Evolutionary conservation across 2,329 filamentous ascomycete species (phyloP), one percentile per base, ranked within the genome.

Genomic region (Neoscytalidium dimidiatum): DNA sequence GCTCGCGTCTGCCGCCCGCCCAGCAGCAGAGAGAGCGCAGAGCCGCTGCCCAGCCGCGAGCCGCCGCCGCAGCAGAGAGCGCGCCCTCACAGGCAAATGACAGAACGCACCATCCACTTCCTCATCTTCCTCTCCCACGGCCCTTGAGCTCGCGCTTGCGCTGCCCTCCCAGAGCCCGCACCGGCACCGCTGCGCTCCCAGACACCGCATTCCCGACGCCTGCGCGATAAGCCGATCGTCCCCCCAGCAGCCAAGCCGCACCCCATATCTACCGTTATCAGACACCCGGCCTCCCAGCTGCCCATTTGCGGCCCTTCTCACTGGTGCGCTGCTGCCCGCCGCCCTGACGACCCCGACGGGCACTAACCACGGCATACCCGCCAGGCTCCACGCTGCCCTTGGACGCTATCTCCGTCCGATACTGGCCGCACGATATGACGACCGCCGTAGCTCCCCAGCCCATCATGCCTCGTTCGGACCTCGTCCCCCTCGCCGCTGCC

Each of bases 361-460:
- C 53, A 52, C 56, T 61, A 65, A 61, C 51, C 44, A 51, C 44
- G 51, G 44, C 38, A 44, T 46, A 64, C 52, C 62, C 51, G 52
- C n/a, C 61, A 64, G 62, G 51, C 51, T 53, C 62, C 51, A 56
- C 28, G 43, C 63, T 51, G 53, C 21, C 31, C 51, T 49, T 49
- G 53, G 13, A 14, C 38, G 38, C 49, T 60, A 65, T 65, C 63
- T 65, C 63, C 63, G 63, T 65, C 63, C 63, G 63, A 48, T 56
- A 61, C 53, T 53, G 33, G 46, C 58, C 58, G 43, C 51, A 64
- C 62, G 70, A 75, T 72, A 82, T 83, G 81, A 80, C 81, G 70
- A 79, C 81, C 66, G 80, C 77, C 68, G 78, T 83, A 70, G 78
- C 81, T 69, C 79, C 82, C 70, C 80, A 81, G 69, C 79, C 79